Base-by-base conservation (phyloP, 2,329 filamentous ascomycete species). In the Sporothrix pseudoabietina region DNA sequence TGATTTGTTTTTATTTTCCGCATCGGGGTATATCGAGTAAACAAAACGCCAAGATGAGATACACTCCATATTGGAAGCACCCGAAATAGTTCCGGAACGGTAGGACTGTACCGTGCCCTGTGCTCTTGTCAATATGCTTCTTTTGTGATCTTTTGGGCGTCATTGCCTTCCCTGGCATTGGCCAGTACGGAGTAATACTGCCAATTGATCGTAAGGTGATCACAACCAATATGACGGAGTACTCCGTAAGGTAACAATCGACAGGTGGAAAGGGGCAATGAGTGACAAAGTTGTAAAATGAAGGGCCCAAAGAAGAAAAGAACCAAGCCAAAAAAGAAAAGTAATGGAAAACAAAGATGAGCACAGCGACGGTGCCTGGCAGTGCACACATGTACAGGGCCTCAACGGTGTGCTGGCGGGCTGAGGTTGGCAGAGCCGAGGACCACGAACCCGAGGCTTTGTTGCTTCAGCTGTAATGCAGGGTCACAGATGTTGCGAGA, bases 341-440 rank as follows among this genome's bases (percentile, higher is more conserved):
- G 5, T 4, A 7, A 68, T 14, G 3, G 10, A 39, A 44, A 44
- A 32, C 7, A 32, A 52, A 35, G 22, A 52, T 5, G 63, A 49
- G 41, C 65, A 54, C 44, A 49, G 10, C n/a, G 41, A 66, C 19
- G 22, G 63, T 35, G 26, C 41, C 63, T 68, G 65, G 26, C 44
- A n/a, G 44, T 68, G 65, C 4, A 35, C 44, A 47, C 30, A 39
- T 2, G 19, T 4, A 69, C 16, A 69, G 30, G 12, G 19, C 19
- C 9, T 7, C 65, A 35, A 16, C 16, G 26, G 26, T 69, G 66
- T 54, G 66, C 9, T 69, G 66, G 66, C 66, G 19, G 39, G 44
- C 65, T 54, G 65, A 54, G 44, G 65, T 69, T 69, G 47, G 66
- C 47, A 54, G 19, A n/a, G 22, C 47, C 30, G 16, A 39, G 47